These are phyloP conservation scores for Ambispora gerdemannii DNA, from an alignment of 192 early-diverging fungal species.

Conservation along the genomic window DNA sequence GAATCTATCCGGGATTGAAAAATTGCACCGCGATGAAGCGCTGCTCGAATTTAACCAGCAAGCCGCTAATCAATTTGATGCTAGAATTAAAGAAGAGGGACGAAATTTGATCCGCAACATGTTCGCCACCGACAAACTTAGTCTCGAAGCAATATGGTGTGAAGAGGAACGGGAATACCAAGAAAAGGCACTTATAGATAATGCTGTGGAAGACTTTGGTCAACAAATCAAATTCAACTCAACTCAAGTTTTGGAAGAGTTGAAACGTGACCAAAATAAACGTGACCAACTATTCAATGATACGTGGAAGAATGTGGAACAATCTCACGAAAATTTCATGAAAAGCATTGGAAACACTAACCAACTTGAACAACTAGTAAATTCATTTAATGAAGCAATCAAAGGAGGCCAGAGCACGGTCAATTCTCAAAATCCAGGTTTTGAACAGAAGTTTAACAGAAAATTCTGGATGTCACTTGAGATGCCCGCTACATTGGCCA, in stretches of 20 bases:
- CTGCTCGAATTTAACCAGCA: no score
- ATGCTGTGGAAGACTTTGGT: not conserved
- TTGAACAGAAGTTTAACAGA: not conserved
- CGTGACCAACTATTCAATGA: not conserved
- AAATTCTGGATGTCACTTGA: not conserved
- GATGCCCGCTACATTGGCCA: conserved; percentile 1
- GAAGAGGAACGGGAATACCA: not conserved
- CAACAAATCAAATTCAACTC: not conserved
- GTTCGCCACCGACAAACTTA: not conserved
- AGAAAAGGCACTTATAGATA: not conserved
- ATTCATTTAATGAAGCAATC: conserved; percentile 1
- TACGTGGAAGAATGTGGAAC: not conserved
- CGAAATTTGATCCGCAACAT: not conserved
- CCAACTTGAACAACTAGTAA: not conserved
- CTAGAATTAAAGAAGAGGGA: not conserved
- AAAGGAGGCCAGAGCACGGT: not conserved
- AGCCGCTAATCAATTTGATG: conserved; percentile 1
- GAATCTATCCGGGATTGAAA: no score
- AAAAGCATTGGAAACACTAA: not conserved
- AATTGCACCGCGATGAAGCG: no score
- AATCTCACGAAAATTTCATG: not conserved
- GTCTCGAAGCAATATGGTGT: not conserved
- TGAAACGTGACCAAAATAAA: not conserved
- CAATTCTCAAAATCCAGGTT: not conserved
- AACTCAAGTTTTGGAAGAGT: not conserved